A percentile compares a stretch with the other conserved stretches of the same genome.
Evolutionary conservation across 257 asterid genomes (phyloP).

Genomic region (Lycium barbarum): DNA sequence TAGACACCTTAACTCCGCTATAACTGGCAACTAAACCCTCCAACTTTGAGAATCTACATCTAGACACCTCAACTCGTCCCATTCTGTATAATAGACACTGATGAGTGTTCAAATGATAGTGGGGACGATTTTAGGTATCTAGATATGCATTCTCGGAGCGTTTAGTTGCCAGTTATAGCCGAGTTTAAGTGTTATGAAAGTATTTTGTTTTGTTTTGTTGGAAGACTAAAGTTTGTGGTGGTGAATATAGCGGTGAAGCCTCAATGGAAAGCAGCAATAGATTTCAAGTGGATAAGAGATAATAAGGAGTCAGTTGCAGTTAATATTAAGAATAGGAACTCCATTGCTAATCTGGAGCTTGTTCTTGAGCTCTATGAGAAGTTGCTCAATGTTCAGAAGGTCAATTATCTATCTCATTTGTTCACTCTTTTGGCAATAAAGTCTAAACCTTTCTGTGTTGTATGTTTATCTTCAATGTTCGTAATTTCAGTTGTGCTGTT

Average conservation of each 20-base stretch:
- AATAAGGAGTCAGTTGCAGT: slow-evolving; percentile 77
- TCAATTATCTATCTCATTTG: slow-evolving; percentile 46
- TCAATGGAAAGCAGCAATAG: slow-evolving; percentile 94
- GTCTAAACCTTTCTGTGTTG: background rate
- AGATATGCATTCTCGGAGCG: too few species aligned
- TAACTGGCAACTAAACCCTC: too few species aligned
- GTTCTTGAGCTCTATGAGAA: slow-evolving; percentile 78
- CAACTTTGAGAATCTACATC: too few species aligned
- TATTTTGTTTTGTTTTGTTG: background rate
- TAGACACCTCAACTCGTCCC: too few species aligned
- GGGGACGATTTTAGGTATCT: too few species aligned
- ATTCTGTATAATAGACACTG: too few species aligned
- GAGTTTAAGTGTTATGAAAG: too few species aligned
- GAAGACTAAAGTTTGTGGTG: slow-evolving; percentile 30
- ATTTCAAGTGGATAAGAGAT: slow-evolving; percentile 94
- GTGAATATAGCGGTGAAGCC: slow-evolving; percentile 62
- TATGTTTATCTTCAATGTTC: background rate
- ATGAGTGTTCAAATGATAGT: too few species aligned
- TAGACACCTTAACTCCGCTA: too few species aligned
- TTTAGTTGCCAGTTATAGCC: too few species aligned
- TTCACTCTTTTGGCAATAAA: background rate
- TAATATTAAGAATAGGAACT: slow-evolving; percentile 73
- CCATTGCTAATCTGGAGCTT: slow-evolving; percentile 70
- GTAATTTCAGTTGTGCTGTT: background rate
- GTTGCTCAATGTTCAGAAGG: slow-evolving; percentile 78